Conservation (phyloP, 768 basidiomycete species). For the Suillus plorans region DNA sequence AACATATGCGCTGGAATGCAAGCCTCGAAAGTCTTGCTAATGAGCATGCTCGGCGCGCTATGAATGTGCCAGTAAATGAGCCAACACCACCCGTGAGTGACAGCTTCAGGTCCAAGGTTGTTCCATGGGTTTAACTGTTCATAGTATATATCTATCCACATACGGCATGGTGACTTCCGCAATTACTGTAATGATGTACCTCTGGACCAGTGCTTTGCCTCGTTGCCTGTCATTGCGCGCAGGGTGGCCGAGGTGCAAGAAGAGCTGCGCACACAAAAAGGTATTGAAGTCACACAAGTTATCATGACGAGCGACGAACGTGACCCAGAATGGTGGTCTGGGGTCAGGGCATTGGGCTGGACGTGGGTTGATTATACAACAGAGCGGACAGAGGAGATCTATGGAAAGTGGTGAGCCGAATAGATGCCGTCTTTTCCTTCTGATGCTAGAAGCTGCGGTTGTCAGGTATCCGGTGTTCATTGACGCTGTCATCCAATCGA, state of each 20-base stretch:
- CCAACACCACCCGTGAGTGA: slow-evolving; percentile 47
- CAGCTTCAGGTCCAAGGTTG: neutral
- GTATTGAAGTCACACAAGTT: slow-evolving; percentile 49
- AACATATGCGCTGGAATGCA: slow-evolving; percentile 50
- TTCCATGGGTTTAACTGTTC: slow-evolving; percentile 1
- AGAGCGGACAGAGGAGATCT: slow-evolving; percentile 39
- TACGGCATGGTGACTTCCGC: slow-evolving; percentile 55
- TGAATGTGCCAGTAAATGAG: slow-evolving; percentile 37
- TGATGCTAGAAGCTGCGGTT: neutral
- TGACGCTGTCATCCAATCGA: slow-evolving; percentile 71
- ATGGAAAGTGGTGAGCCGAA: slow-evolving; percentile 48
- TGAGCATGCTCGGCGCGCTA: slow-evolving; percentile 43
- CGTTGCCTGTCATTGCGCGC: slow-evolving; percentile 50
- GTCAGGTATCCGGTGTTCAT: slow-evolving; percentile 71
- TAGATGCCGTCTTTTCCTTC: neutral
- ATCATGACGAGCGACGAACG: slow-evolving; percentile 67
- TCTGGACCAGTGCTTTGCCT: slow-evolving; percentile 49
- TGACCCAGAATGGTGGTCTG: slow-evolving; percentile 58
- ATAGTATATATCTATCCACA: slow-evolving; percentile 59
- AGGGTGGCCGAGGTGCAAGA: slow-evolving; percentile 56
- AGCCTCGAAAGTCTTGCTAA: slow-evolving; percentile 42
- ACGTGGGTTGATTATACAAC: slow-evolving; percentile 46
- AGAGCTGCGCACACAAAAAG: slow-evolving; percentile 44
- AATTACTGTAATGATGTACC: slow-evolving; percentile 44
- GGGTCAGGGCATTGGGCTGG: slow-evolving; percentile 52